A percentile compares a stretch with the other conserved stretches of the same genome.
phyloP scores from a whole-genome alignment of 169 alveolate genomes.

The Plasmodium adleri region DNA sequence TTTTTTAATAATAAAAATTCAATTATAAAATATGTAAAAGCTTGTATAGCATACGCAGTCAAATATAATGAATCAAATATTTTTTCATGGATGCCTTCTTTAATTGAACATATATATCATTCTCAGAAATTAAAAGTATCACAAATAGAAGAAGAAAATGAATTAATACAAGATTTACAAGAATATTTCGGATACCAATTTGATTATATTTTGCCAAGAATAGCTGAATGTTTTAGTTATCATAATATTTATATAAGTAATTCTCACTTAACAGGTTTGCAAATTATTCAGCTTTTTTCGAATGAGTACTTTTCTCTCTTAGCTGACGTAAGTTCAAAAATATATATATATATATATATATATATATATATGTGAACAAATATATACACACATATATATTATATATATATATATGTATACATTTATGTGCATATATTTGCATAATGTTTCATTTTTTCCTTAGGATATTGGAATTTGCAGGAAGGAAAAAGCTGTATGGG shows the following conservation, averaged over 20 bases:
- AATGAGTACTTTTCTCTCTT: constrained; percentile 64
- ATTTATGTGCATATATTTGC: not conserved
- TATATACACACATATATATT: not conserved
- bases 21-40: constrained; percentile 59
- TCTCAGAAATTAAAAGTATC: constrained; percentile 52
- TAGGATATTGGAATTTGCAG: constrained; percentile 46
- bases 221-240: constrained; percentile 61
- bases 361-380: not conserved
- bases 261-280: constrained; percentile 56
- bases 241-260: constrained; percentile 37
- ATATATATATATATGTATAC: not conserved
- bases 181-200: constrained; percentile 57
- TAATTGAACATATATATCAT: constrained; percentile 60
- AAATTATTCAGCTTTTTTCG: constrained; percentile 39
- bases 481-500: constrained; percentile 52
- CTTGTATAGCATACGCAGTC: constrained; percentile 69
- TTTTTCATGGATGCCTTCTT: constrained; percentile 66
- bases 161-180: constrained; percentile 52
- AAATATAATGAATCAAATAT: constrained; percentile 52
- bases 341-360: not conserved
- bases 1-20: constrained; percentile 68
- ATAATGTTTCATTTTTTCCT: not conserved
- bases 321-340: constrained; percentile 36
- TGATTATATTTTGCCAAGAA: constrained; percentile 55
- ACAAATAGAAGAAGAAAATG: constrained; percentile 43